phyloP scores from a whole-genome alignment of 2,329 filamentous ascomycete species.

The Rhinocladiella mackenziei region DNA sequence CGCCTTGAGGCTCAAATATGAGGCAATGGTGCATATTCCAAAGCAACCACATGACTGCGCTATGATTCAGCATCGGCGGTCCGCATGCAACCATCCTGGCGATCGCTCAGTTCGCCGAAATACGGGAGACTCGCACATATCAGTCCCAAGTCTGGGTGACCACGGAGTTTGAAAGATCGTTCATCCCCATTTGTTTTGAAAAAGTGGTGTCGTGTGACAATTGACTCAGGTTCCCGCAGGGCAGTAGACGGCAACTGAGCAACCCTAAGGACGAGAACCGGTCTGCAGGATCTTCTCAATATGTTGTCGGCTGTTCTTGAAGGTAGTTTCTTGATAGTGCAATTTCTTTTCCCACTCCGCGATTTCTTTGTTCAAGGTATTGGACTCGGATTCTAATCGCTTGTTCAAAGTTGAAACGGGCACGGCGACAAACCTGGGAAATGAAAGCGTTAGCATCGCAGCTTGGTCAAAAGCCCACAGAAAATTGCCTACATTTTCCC shows the following conservation, averaged over 20 bases:
- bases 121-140: no score
- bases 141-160: no score
- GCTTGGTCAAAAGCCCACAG: no score
- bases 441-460: constrained; percentile 1
- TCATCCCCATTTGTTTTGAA: no score
- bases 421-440: constrained; percentile 75
- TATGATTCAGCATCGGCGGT: no score
- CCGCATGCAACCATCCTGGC: no score
- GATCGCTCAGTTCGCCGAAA: no score
- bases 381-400: constrained; percentile 70
- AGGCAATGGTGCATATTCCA: no score
- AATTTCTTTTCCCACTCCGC: constrained; percentile 80
- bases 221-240: background rate
- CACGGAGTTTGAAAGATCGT: no score
- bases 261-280: constrained; percentile 32
- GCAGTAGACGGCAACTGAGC: background rate
- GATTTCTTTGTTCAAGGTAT: constrained; percentile 72
- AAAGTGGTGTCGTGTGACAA: no score
- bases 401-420: constrained; percentile 69
- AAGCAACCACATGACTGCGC: no score
- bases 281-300: constrained; percentile 80
- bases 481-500: constrained; percentile 80
- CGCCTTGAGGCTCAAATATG: no score
- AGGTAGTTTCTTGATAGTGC: constrained; percentile 89
- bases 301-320: constrained; percentile 88